Evolutionary conservation across 352 stramenopile species (phyloP), one percentile per base, ranked within the genome.

Genomic region (Pelagophyceae sp.): DNA sequence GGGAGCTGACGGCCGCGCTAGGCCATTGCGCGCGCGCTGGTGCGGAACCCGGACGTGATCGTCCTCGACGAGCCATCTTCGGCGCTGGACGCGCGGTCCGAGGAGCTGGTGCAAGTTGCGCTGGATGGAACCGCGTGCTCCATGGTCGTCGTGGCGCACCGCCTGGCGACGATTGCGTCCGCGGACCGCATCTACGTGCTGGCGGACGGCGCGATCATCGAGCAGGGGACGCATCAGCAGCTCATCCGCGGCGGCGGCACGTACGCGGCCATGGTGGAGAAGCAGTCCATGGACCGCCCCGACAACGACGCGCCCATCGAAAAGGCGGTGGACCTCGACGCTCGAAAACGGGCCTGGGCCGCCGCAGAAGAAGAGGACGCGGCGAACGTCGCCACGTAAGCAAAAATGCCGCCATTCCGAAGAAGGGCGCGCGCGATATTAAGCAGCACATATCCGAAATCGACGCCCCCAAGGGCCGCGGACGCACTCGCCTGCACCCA

Each of bases 21-120:
- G n/a, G 90, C 90, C 23, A 95, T 95, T 45, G 90, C 90, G 11
- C 85, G 92, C 23, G 91, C 92, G 0, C 85, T 97, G 38, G 76
- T 97, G 60, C 93, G 92, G 77, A 87, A 93, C 72, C 91, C 90
- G 3, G 81, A 83, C 11, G 87, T 97, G 35, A 75, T 97, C 54
- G 79, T 97, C 40, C 78, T 97, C 25, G 92, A 97, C 78, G 92
- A 97, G 77, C 92, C 92, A 17, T 96, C 92, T 76, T 86, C 76
- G 81, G 85, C 83, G 75, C 69, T 95, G 50, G 87, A 95, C 79
- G 80, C 81, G 15, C 84, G 91, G 72, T 91, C 84, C 80, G 91
- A 96, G 79, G 76, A 82, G 11, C 80, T 92, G 20, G 90, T 95
- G 2, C 90, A 95, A 69, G 78, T 82, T 0, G 92, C 45, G 15